A percentile compares a stretch with the other conserved stretches of the same genome.
Conservation (phyloP, 1,284 basidiomycete species). For the Rhodotorula sp. region DNA sequence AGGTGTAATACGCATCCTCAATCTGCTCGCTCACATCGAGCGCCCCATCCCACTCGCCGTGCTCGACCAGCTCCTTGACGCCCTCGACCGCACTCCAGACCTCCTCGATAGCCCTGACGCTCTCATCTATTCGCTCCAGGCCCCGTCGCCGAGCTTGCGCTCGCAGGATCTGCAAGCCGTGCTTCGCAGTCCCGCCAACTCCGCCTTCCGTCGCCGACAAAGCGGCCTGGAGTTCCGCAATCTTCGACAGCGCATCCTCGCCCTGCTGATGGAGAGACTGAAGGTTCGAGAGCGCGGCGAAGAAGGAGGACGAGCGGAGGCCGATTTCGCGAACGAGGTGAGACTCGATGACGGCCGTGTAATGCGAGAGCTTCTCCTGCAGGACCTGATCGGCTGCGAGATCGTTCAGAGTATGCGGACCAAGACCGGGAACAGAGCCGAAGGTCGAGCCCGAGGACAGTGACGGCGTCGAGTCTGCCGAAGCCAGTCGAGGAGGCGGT, state of each 20-base stretch:
- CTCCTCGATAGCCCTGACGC: conserved; percentile 56
- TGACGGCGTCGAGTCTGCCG: not conserved
- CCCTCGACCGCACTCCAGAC: conserved; percentile 67
- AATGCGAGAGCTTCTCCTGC: conserved; percentile 87
- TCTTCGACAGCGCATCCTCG: conserved; percentile 72
- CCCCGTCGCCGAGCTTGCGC: conserved; percentile 64
- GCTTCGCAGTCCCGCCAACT: conserved; percentile 70
- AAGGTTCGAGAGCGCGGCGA: conserved; percentile 89
- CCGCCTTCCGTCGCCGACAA: conserved; percentile 61
- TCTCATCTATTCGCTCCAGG: conserved; percentile 60
- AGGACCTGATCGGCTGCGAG: conserved; percentile 59
- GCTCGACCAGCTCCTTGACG: conserved; percentile 68
- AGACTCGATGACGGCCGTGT: conserved; percentile 90
- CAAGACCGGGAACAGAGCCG: conserved; percentile 40
- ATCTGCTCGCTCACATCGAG: conserved; percentile 72
- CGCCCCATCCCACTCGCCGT: conserved; percentile 81
- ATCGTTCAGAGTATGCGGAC: conserved; percentile 48
- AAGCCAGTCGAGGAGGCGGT: not conserved
- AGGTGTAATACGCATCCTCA: conserved; percentile 58
- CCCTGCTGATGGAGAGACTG: conserved; percentile 89
- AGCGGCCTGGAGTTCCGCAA: conserved; percentile 67
- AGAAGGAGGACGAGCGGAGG: conserved; percentile 86
- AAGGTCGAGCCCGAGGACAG: conserved; percentile 33
- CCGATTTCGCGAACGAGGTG: conserved; percentile 93
- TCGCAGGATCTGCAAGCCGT: conserved; percentile 70